Percentiles rank a stretch among this genome's conserved stretches.
Evolutionary conservation across 2,329 filamentous ascomycete species (phyloP).

Genomic region (Talaromyces sp.): DNA sequence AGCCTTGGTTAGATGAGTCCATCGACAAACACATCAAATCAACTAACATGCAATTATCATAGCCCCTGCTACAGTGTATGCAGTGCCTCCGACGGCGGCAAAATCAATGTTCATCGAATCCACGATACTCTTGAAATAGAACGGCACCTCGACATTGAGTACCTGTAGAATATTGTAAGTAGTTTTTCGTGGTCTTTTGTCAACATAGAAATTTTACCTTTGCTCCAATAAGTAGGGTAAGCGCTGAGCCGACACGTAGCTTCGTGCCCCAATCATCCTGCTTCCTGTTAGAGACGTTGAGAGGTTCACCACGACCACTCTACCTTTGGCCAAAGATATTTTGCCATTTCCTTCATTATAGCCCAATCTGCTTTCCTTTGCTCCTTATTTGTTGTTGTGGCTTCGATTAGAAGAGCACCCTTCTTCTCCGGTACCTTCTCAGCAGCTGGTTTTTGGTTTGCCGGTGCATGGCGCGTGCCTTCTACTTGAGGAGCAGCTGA

Average conservation of each 20-base stretch:
- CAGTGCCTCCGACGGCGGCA: slow-evolving; percentile 77
- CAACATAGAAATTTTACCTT: slow-evolving; percentile 51
- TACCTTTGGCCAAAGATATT: slow-evolving; percentile 89
- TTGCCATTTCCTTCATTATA: slow-evolving; percentile 96
- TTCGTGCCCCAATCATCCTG: slow-evolving; percentile 72
- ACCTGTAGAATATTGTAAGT: slow-evolving; percentile 39
- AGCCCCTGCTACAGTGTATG: slow-evolving; percentile 78
- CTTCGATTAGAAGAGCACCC: slow-evolving; percentile 58
- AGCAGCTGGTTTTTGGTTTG: slow-evolving; percentile 13
- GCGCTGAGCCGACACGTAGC: slow-evolving; percentile 75
- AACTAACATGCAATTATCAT: slow-evolving; percentile 78
- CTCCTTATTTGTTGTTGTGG: slow-evolving; percentile 66
- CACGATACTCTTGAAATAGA: slow-evolving; percentile 98
- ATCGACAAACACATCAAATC: neutral
- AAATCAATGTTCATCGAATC: slow-evolving; percentile 98
- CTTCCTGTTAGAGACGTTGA: slow-evolving; percentile 4
- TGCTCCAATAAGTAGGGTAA: slow-evolving; percentile 76
- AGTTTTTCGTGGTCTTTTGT: neutral
- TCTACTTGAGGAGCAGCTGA: neutral
- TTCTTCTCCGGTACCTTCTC: slow-evolving; percentile 27
- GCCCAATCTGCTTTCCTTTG: slow-evolving; percentile 97
- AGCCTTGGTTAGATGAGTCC: slow-evolving; percentile 11
- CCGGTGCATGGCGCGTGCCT: neutral
- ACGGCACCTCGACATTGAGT: slow-evolving; percentile 94
- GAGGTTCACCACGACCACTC: neutral